Conservation (phyloP, 768 basidiomycete genomes). For the Lactarius hatsudake region DNA sequence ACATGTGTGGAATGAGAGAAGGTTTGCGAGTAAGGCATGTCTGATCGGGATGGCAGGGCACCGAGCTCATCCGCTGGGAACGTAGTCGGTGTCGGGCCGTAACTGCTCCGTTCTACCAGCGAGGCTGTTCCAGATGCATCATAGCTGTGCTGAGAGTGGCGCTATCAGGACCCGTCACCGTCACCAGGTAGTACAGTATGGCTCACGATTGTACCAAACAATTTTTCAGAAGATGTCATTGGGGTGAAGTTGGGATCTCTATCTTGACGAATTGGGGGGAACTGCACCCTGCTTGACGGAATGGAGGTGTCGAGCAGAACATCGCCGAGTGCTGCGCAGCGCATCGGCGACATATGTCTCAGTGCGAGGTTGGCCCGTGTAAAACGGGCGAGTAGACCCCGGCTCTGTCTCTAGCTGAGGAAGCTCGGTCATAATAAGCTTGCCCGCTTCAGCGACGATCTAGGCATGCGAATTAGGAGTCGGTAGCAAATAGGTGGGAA, state of each 20-base stretch:
- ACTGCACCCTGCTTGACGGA: slow-evolving; percentile 32
- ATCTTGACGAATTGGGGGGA: not conserved
- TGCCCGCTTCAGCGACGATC: slow-evolving; percentile 57
- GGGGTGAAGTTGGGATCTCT: not conserved
- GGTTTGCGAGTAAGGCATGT: not conserved
- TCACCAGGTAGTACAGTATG: not conserved
- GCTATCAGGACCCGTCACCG: not conserved
- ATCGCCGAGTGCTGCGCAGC: slow-evolving; percentile 49
- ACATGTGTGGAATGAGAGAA: not conserved
- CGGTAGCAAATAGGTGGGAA: not conserved
- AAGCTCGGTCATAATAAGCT: slow-evolving; percentile 56
- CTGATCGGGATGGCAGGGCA: not conserved
- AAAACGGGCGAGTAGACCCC: slow-evolving; percentile 71
- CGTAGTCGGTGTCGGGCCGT: not conserved
- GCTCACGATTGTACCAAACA: not conserved
- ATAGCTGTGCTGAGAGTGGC: not conserved
- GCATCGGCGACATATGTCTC: slow-evolving; percentile 64
- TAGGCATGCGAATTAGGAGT: slow-evolving; percentile 28
- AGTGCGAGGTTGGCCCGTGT: slow-evolving; percentile 63
- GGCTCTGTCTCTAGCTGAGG: slow-evolving; percentile 78
- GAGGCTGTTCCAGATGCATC: not conserved
- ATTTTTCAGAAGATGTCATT: not conserved
- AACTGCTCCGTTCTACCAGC: not conserved
- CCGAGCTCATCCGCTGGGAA: slow-evolving; percentile 12
- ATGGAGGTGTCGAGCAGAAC: slow-evolving; percentile 45